Base-by-base conservation (phyloP, 805 yeast genomes). In the Schwanniomyces vanrijiae region DNA sequence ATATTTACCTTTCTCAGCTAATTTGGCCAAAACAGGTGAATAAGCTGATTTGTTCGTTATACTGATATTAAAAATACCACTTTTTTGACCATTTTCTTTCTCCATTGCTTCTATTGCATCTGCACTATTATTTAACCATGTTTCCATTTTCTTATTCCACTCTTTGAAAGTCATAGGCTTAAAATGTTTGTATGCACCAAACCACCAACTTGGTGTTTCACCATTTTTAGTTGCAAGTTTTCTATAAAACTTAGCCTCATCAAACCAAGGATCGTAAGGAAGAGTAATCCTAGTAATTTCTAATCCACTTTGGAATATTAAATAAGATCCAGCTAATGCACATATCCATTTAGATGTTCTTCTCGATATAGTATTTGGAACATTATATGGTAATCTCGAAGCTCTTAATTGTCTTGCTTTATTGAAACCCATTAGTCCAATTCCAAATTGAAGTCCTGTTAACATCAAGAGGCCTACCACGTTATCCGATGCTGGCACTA, bases 401-500 rank as follows among this genome's bases (percentile, higher is more conserved):
- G 45, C 43, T 11, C 55, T 46, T n/a, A 61, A 49, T 8, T 28
- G 45, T 31, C 60, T 48, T 3, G 61, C 59, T 37, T 51, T 47
- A 26, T 53, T 49, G 35, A 66, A 55, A 4, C 58, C 49, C 31
- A 48, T 51, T 16, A 74, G 40, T 3, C 87, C 88, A n/a, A 76
- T 45, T 1, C 70, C 63, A 19, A 82, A 61, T 58, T 86, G 91
- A 2, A 78, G 47, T 0, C 79, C 80, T 2, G 82, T 71, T 42
- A 83, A 60, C 0, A 78, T 55, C 55, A 76, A 77, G 1, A 85
- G 58, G 1, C 86, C 88, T 2, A 71, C 62, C 26, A 66, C 59
- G 59, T 83, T 81, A 52, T 86, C 91, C 7, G 86, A 76, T 0
- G 90, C 87, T 2, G 92, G 92, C 1, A 82, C 84, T 19, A 86